These are phyloP conservation scores for Aspergillus thermomutatus DNA, from an alignment of 2,329 filamentous ascomycete species.

Conservation along the genomic window DNA sequence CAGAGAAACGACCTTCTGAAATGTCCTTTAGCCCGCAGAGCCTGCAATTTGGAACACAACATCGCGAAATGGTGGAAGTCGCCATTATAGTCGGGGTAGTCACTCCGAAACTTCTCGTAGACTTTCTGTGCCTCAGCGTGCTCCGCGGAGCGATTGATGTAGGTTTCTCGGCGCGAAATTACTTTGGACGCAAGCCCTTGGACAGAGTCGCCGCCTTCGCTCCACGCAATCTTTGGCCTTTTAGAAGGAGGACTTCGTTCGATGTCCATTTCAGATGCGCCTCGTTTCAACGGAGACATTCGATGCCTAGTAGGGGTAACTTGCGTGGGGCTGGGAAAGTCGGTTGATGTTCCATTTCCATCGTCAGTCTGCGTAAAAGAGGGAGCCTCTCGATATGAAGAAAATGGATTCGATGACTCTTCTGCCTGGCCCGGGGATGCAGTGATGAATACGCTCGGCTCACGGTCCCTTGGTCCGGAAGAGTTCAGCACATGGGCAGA, in stretches of 20 bases:
- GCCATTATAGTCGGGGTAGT: conserved; percentile 40
- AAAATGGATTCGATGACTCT: conserved; percentile 16
- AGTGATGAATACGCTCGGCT: conserved; percentile 9
- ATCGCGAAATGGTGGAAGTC: conserved; percentile 36
- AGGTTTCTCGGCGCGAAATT: conserved; percentile 19
- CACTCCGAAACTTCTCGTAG: conserved; percentile 36
- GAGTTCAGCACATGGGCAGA: conserved; percentile 22
- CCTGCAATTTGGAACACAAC: conserved; percentile 36
- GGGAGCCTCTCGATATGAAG: conserved; percentile 16
- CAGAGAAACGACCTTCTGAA: conserved; percentile 38
- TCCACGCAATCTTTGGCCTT: background rate
- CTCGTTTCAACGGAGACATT: conserved; percentile 11
- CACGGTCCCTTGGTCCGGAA: conserved; percentile 17
- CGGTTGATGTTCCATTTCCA: background rate
- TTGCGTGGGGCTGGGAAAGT: background rate
- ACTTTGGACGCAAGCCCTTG: conserved; percentile 11
- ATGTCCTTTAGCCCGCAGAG: conserved; percentile 26
- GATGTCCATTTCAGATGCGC: conserved; percentile 6
- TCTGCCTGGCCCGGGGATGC: conserved; percentile 9
- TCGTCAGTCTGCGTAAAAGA: conserved; percentile 10
- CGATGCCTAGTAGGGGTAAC: conserved; percentile 4
- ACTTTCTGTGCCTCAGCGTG: conserved; percentile 24
- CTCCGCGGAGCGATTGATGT: conserved; percentile 16
- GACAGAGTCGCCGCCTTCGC: background rate
- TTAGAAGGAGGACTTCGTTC: conserved; percentile 16